Evolutionary conservation across 2,329 filamentous ascomycete genomes (phyloP), one percentile per base, ranked within the genome.

Genomic region (Monilinia aucupariae): DNA sequence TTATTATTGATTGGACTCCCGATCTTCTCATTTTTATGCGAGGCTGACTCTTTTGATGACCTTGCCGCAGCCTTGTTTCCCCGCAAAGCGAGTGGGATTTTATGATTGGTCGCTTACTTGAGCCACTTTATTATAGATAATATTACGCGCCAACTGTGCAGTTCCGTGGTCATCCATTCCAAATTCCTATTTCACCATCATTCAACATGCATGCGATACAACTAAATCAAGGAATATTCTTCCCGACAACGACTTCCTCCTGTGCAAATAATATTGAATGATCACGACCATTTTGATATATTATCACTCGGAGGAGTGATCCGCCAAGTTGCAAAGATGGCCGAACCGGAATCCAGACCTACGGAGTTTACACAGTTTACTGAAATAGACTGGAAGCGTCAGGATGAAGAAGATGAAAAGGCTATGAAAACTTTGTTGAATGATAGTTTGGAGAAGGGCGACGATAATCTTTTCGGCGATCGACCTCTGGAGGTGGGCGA

Each of bases 401-500:
- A 82, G 65, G 75, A 81, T 64, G 78, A 75, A 30, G 76, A 79
- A 39, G 81, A 85, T 68, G 79, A 83, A 30, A 75, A 74, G 58
- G 75, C 77, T 60, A 79, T 83, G 34, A 74, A 78, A 37, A 75
- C 74, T 10, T 73, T 81, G 12, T 72, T 84, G 20, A 76, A 75
- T 32, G 60, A 74, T 78, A 63, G 50, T 53, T 25, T 48, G 43
- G 62, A 58, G 76, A 75, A 79, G 64, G 74, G 77, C 62, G 75
- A 75, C 39, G 71, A 70, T 37, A 67, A 70, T 9, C 71, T 78
- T 15, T 72, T 85, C 64, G 76, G 80, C 37, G 73, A 78, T 58
- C 77, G 76, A 60, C 74, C 80, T 30, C 82, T 87, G 67, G 85
- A 87, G 67, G 80, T 85, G 67, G 80, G 81, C 8, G 89, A 91